Base-by-base conservation (phyloP, 768 basidiomycete genomes). In the Crepidotus variabilis region DNA sequence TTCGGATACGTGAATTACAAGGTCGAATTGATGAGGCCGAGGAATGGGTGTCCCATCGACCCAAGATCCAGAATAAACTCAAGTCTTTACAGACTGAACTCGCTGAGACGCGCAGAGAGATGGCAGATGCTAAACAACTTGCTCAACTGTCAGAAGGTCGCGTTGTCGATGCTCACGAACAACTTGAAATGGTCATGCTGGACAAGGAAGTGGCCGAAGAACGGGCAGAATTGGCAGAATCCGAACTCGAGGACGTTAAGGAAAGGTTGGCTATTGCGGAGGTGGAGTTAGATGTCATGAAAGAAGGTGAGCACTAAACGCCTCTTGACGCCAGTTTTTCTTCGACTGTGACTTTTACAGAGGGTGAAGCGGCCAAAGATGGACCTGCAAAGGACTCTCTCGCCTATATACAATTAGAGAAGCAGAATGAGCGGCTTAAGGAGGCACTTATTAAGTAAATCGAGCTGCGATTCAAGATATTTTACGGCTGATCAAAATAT, bases 171-270 rank as follows among this genome's bases (percentile, higher is more conserved):
- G 69, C 88, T 1, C 84, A 90, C 52, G 96, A 98, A 56, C 92
- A 95, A 66, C 73, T 98, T 36, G 97, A 99, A 74, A 94, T 98
- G 88, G 80, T 86, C 2, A 91, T 91, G 81, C 72, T 99, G 62
- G 97, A 99, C 68, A 94, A 93, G 72, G 97, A 99, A 69, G 86
- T 98, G 36, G 95, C 96, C 0, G 97, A 98, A 67, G 96, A 98
- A 70, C 84, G 85, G 57, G 87, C 90, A 0, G 96, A 98, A 69
- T 67, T 83, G 1, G 87, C 87, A 0, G 87, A 93, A 67, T 70
- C 78, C 0, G 93, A 94, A 65, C 65, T 94, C 50, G 92, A 90
- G 62, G 88, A 87, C 52, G 66, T 88, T 57, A 88, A 80, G 63
- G 96, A 98, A 71, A 82, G 78, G 61, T 59, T 92, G 49, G 91